Evolutionary conservation across 768 basidiomycete genomes (phyloP), one percentile per base, ranked within the genome.

Genomic region (Fibroporia radiculosa): DNA sequence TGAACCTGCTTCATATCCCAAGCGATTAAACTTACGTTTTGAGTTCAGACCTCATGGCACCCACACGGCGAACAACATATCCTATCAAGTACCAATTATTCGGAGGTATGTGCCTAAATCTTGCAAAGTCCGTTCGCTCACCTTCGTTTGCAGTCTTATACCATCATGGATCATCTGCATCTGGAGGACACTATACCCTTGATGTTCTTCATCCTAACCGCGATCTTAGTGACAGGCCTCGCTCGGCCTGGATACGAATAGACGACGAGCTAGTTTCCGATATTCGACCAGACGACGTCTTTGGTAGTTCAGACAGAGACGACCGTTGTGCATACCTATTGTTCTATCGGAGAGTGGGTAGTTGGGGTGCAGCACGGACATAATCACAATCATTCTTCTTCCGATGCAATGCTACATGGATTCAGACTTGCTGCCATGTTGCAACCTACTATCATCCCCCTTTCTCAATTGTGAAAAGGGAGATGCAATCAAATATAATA

Each of bases 141-240:
- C 25, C 35, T 41, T 34, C 13, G 20, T 10, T 23, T 40, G 2
- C 51, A 88, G 95, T 82, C 7, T 66, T 97, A 11, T 97, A 97
- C 62, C 95, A 99, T 61, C 93, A 99, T 53, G 95, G 95, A 2
- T 69, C 73, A 23, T 87, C 88, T 6, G 91, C 95, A 0, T 82
- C 83, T 1, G 92, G 93, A 2, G 95, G 95, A 1, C 95, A 97
- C 63, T 98, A 97, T 66, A 98, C 93, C 2, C 77, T 95, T 37
- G 86, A 92, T 55, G 85, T 93, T 8, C 68, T 93, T 2, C 83
- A 89, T 53, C 85, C 84, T 2, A 75, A 76, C 51, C 72, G 81
- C 27, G 77, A 73, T 60, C 66, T 72, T 8, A 57, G 50, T 44
- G 55, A 58, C 22, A 59, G 64, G 28, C 66, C 70, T 1, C 70